Evolutionary conservation across 805 yeast species (phyloP), one percentile per base, ranked within the genome.

Genomic region (Metschnikowia cubensis): DNA sequence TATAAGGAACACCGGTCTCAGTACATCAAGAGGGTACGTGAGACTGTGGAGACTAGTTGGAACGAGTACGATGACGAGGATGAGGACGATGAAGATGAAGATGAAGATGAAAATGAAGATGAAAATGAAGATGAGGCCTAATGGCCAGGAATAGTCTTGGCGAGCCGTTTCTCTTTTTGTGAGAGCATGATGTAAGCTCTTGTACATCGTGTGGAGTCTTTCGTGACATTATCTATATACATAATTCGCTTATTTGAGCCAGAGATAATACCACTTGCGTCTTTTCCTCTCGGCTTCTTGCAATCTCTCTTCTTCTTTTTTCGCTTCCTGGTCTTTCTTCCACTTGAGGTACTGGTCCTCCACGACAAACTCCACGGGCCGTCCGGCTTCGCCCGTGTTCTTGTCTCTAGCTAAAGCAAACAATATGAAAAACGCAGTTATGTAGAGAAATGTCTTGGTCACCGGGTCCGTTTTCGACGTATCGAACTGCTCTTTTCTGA

Each of bases 21-120:
- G 69, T 94, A 94, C 65, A 81, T 85, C 48, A 89, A 89, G 65
- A 75, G 97, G 56, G 99, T 94, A 15, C 82, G 95, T 57, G 96
- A 90, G 65, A 89, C 97, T 0, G 99, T 94, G 35, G 99, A 94
- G 60, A 85, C 80, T 56, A 87, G 96, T 59, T 91, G 97, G 97
- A 84, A 84, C 42, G 96, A 89, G 61, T 90, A 85, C 57, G 77
- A 85, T 61, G 66, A 74, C 50, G 86, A 81, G 15, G 81, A 80
- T 10, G 81, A 73, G 3, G 75, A 67, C 0, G 68, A 63, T 1
- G 71, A 57, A 8, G 61, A 32, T 4, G 22, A 42, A 20, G n/a
- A n/a, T n/a, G n/a, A n/a, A n/a, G n/a, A n/a, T n/a, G n/a, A n/a
- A n/a, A n/a, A n/a, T 2, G 43, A 25, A 10, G 17, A 35, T 6